Evolutionary conservation across 495 filamentous ascomycete genomes (phyloP).

Genomic region (Hamigera avellanea): DNA sequence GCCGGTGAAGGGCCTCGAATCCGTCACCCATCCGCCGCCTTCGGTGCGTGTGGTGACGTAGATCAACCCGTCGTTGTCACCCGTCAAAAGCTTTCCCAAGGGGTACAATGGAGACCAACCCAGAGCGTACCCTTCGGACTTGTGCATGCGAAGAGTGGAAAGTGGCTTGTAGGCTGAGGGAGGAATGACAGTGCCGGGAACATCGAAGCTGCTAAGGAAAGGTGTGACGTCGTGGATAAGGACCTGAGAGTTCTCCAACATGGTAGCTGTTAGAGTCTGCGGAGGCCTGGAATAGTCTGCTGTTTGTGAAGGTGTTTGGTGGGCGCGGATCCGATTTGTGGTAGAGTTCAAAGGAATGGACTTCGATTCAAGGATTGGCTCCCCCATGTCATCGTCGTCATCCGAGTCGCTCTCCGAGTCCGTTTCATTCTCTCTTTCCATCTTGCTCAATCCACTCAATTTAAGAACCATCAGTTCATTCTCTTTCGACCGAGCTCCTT

Average conservation of each 20-base stretch:
- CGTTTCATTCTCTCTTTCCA: conserved; percentile 59
- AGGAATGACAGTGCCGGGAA: conserved; percentile 66
- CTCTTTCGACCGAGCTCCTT: conserved; percentile 57
- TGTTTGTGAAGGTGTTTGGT: conserved; percentile 56
- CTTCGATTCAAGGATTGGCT: conserved; percentile 89
- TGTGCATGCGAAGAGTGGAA: conserved; percentile 80
- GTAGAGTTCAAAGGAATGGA: conserved; percentile 73
- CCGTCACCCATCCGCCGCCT: conserved; percentile 78
- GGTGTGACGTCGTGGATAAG: conserved; percentile 89
- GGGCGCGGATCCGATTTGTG: conserved; percentile 82
- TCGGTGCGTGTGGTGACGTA: conserved; percentile 76
- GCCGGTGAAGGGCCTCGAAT: conserved; percentile 65
- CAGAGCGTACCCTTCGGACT: conserved; percentile 83
- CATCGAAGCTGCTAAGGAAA: conserved; percentile 78
- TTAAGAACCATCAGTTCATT: conserved; percentile 95
- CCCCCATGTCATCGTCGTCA: conserved; percentile 64
- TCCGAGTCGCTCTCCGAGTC: conserved; percentile 67
- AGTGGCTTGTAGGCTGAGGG: conserved; percentile 76
- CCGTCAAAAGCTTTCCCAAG: conserved; percentile 75
- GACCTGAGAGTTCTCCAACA: conserved; percentile 79
- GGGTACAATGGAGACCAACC: conserved; percentile 81
- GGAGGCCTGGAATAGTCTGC: conserved; percentile 54
- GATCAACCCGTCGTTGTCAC: conserved; percentile 83
- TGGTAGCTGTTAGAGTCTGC: conserved; percentile 75
- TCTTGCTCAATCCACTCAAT: conserved; percentile 77